phyloP scores from a whole-genome alignment of 805 yeast genomes.

The Diddensiella caesifluorescens region DNA sequence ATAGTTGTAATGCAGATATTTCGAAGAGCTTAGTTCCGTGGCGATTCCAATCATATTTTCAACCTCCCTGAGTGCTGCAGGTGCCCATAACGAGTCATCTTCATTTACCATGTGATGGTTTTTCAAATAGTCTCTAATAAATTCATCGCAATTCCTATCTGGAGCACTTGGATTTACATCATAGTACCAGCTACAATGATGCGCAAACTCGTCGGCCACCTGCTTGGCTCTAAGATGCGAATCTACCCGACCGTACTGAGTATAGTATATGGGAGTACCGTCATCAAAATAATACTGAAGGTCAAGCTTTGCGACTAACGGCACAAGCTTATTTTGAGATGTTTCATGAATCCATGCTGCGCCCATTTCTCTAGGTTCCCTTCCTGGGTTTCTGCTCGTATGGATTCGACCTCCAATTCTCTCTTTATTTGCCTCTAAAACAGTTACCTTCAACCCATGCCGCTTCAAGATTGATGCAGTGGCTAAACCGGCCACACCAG shows the following conservation, averaged over 20 bases:
- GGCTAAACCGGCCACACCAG: constrained; percentile 72
- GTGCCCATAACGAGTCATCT: constrained; percentile 22
- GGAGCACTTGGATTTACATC: constrained; percentile 20
- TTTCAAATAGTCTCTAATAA: constrained; percentile 21
- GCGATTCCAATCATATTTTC: constrained; percentile 20
- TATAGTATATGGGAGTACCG: constrained; percentile 20
- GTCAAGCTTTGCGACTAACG: constrained; percentile 17
- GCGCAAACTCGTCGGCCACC: constrained; percentile 24
- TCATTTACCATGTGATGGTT: constrained; percentile 18
- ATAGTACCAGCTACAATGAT: constrained; percentile 22
- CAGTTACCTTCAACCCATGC: constrained; percentile 43
- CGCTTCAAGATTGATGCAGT: constrained; percentile 53
- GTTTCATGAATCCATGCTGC: constrained; percentile 89
- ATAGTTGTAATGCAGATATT: constrained; percentile 16
- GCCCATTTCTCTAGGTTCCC: constrained; percentile 55
- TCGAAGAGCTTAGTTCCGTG: constrained; percentile 17
- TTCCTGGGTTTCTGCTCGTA: constrained; percentile 38
- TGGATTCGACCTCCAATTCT: constrained; percentile 66
- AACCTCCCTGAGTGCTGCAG: constrained; percentile 21
- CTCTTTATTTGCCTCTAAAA: constrained; percentile 58
- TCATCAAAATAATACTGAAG: constrained; percentile 23
- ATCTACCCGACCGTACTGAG: constrained; percentile 20
- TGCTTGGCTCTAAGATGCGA: constrained; percentile 24
- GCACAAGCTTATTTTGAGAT: constrained; percentile 57
- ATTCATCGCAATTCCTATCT: constrained; percentile 22